Conservation (phyloP, 2,329 filamentous ascomycete genomes). For the Aspergillus niger region DNA sequence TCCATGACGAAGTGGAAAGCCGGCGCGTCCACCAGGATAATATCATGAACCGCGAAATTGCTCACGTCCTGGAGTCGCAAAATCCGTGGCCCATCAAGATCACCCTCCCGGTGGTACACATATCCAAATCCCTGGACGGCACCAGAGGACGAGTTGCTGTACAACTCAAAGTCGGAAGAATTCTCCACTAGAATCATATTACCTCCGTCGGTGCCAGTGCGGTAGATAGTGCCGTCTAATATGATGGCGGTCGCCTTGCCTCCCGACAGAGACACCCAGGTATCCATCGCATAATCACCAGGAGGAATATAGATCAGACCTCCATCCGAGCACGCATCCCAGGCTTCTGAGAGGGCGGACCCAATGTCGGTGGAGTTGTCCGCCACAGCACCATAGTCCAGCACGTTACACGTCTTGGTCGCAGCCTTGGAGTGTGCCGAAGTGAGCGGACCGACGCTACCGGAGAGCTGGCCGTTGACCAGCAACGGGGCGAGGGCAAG, state of each 20-base stretch:
- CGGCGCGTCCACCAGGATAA: constrained; percentile 53
- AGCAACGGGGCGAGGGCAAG: constrained; percentile 11
- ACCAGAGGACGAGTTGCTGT: constrained; percentile 54
- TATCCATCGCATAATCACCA: constrained; percentile 54
- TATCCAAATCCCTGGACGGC: constrained; percentile 58
- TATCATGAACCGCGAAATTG: constrained; percentile 54
- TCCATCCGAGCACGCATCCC: constrained; percentile 53
- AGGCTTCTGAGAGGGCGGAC: constrained; percentile 51
- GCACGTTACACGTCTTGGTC: constrained; percentile 52
- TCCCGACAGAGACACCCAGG: constrained; percentile 52
- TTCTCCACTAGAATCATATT: constrained; percentile 59
- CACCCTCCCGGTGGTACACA: constrained; percentile 47
- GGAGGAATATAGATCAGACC: constrained; percentile 54
- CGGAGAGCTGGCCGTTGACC: constrained; percentile 18
- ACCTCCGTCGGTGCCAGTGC: constrained; percentile 52
- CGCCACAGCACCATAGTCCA: constrained; percentile 55
- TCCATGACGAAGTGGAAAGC: constrained; percentile 55
- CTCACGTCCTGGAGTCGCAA: constrained; percentile 49
- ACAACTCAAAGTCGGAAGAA: constrained; percentile 56
- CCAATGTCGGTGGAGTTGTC: constrained; percentile 57
- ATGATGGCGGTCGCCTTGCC: constrained; percentile 55
- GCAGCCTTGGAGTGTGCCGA: constrained; percentile 12
- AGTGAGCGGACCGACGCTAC: constrained; percentile 18
- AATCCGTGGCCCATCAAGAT: constrained; percentile 47
- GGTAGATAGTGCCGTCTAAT: constrained; percentile 56